Percentiles rank a stretch among this genome's conserved stretches.
Conservation (phyloP, 2,329 filamentous ascomycete species). For the Apiospora saccharicola region DNA sequence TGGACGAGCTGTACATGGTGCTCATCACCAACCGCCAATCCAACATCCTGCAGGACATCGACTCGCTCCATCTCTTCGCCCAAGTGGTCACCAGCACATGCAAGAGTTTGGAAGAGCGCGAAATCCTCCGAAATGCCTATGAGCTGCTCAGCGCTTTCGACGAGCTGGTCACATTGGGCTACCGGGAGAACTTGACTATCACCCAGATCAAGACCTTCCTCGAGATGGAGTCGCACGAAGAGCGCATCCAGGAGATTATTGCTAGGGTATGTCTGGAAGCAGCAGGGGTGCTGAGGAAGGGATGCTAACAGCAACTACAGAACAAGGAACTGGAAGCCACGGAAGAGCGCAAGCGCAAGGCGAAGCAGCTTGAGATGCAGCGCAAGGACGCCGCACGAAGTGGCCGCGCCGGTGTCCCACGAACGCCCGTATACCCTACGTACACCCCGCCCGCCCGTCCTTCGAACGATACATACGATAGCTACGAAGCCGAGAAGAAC, state of each 20-base stretch:
- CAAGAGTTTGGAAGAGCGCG: conserved; percentile 93
- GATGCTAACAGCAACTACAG: conserved; percentile 51
- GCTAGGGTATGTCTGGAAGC: conserved; percentile 68
- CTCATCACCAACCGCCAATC: conserved; percentile 99
- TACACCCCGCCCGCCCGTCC: conserved; percentile 84
- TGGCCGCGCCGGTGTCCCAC: conserved; percentile 70
- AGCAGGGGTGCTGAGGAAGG: background rate
- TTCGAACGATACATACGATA: conserved; percentile 84
- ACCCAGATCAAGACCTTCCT: conserved; percentile 99
- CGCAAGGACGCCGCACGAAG: conserved; percentile 91
- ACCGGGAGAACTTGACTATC: conserved; percentile 94
- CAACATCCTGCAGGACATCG: conserved; percentile 99
- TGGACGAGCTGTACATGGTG: conserved; percentile 99
- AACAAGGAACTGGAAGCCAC: conserved; percentile 99
- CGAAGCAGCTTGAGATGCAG: conserved; percentile 98
- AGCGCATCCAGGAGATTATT: conserved; percentile 98
- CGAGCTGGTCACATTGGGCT: conserved; percentile 93
- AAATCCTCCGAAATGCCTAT: conserved; percentile 94
- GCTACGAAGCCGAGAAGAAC: conserved; percentile 97
- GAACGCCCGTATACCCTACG: conserved; percentile 84
- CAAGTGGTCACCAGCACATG: conserved; percentile 97
- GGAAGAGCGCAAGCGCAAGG: conserved; percentile 97
- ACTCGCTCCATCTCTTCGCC: conserved; percentile 95
- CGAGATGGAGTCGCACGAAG: conserved; percentile 99
- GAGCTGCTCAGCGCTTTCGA: conserved; percentile 97